Percentiles rank a stretch among this genome's conserved stretches.
Conservation (phyloP, 2,329 filamentous ascomycete species). For the Pleomassaria siparia region DNA sequence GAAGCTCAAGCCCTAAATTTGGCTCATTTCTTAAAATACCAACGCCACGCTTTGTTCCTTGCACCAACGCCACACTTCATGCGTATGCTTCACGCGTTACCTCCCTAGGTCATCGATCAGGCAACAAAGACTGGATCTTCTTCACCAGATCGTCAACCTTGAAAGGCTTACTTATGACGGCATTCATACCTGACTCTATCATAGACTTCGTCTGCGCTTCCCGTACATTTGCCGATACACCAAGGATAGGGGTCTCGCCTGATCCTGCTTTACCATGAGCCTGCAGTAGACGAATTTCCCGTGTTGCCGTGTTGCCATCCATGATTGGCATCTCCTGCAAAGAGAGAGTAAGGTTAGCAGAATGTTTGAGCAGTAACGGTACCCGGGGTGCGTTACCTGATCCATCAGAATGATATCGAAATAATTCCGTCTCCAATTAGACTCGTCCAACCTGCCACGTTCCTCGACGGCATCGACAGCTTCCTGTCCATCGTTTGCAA, state of each 20-base stretch:
- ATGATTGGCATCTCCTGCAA: slow-evolving; percentile 50
- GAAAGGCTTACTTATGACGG: slow-evolving; percentile 44
- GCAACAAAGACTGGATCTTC: slow-evolving; percentile 27
- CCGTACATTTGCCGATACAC: slow-evolving; percentile 44
- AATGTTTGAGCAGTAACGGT: too few species aligned
- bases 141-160: slow-evolving; percentile 39
- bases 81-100: neutral
- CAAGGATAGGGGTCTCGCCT: slow-evolving; percentile 40
- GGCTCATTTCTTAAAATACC: too few species aligned
- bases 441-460: slow-evolving; percentile 19
- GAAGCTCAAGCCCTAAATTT: too few species aligned
- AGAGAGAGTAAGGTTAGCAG: too few species aligned
- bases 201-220: slow-evolving; percentile 37
- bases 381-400: too few species aligned
- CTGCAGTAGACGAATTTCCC: slow-evolving; percentile 43
- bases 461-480: slow-evolving; percentile 45
- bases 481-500: slow-evolving; percentile 49
- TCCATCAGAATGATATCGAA: slow-evolving; percentile 48
- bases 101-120: slow-evolving; percentile 4
- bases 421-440: slow-evolving; percentile 26
- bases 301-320: slow-evolving; percentile 45
- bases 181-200: slow-evolving; percentile 42
- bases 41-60: neutral
- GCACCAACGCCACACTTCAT: too few species aligned
- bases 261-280: slow-evolving; percentile 30